Conservation (phyloP, 1,139 yeast species). For the Lodderomyces orthopsilosis region DNA sequence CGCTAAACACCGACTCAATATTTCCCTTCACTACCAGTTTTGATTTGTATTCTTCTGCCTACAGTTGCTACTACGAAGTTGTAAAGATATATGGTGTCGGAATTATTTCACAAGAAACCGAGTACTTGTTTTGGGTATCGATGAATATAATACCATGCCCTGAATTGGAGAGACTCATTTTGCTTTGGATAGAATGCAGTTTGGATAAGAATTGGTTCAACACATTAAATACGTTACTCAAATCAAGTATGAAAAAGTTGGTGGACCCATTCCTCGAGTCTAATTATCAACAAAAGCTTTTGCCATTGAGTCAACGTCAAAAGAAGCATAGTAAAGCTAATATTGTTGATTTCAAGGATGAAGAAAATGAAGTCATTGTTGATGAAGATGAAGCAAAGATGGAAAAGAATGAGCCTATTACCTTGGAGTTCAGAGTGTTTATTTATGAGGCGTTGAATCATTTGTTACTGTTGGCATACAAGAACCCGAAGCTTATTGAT, state of each 20-base stretch:
- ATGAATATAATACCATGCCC: conserved; percentile 42
- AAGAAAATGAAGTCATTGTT: conserved; percentile 46
- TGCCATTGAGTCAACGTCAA: conserved; percentile 45
- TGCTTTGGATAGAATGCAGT: conserved; percentile 41
- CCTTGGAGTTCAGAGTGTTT: conserved; percentile 66
- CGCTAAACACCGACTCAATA: conserved; percentile 30
- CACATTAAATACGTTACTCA: conserved; percentile 38
- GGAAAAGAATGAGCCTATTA: conserved; percentile 58
- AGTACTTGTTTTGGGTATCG: conserved; percentile 42
- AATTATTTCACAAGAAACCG: conserved; percentile 34
- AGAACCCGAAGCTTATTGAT: conserved; percentile 37
- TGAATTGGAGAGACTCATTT: conserved; percentile 32
- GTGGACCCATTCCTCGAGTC: conserved; percentile 38
- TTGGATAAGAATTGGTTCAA: conserved; percentile 41
- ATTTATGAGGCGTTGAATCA: conserved; percentile 59
- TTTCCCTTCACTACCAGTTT: conserved; percentile 43
- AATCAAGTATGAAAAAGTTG: conserved; percentile 36
- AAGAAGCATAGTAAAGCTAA: conserved; percentile 33
- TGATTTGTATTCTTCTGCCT: conserved; percentile 35
- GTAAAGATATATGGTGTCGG: conserved; percentile 38
- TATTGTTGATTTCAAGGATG: conserved; percentile 40
- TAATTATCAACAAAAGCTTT: conserved; percentile 40
- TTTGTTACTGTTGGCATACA: conserved; percentile 43
- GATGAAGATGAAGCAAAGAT: conserved; percentile 23
- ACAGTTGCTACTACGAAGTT: conserved; percentile 39